phyloP scores from a whole-genome alignment of 371 early-diverging fungal genomes.

The Vavraia culicis region DNA sequence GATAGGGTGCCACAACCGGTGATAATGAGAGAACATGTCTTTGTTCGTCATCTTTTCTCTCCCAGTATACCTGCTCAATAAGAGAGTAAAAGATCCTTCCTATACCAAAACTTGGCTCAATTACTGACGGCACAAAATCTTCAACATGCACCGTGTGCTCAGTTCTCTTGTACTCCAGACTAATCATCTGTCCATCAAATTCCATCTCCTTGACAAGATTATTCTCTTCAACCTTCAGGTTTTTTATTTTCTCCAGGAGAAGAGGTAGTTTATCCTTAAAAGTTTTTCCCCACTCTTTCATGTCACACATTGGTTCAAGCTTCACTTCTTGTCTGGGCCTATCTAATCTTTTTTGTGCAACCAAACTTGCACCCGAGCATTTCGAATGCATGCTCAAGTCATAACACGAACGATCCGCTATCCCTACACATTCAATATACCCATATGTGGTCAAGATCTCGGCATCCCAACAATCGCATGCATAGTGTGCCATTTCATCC shows the following conservation, averaged over 20 bases:
- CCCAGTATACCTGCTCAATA: conserved; percentile 78
- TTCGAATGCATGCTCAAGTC: conserved; percentile 77
- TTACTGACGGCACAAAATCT: conserved; percentile 87
- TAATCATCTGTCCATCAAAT: conserved; percentile 13
- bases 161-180: conserved; percentile 3
- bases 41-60: conserved; percentile 62
- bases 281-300: conserved; percentile 50
- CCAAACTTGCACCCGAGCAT: conserved; percentile 68
- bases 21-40: conserved; percentile 47
- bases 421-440: conserved; percentile 99
- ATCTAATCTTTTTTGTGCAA: conserved; percentile 62
- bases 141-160: conserved; percentile 47
- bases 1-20: conserved; percentile 67
- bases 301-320: conserved; percentile 40
- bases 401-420: conserved; percentile 93
- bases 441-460: conserved; percentile 49
- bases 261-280: conserved; percentile 24
- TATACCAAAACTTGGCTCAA: conserved; percentile 98
- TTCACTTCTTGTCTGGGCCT: conserved; percentile 47
- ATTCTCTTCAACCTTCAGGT: conserved; percentile 10
- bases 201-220: conserved; percentile 16
- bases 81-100: conserved; percentile 90
- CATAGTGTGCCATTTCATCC: conserved; percentile 99
- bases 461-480: conserved; percentile 63
- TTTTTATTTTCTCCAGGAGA: conserved; percentile 20